phyloP scores from a whole-genome alignment of 2,329 filamentous ascomycete species.

The Berkeleyomyces rouxiae region DNA sequence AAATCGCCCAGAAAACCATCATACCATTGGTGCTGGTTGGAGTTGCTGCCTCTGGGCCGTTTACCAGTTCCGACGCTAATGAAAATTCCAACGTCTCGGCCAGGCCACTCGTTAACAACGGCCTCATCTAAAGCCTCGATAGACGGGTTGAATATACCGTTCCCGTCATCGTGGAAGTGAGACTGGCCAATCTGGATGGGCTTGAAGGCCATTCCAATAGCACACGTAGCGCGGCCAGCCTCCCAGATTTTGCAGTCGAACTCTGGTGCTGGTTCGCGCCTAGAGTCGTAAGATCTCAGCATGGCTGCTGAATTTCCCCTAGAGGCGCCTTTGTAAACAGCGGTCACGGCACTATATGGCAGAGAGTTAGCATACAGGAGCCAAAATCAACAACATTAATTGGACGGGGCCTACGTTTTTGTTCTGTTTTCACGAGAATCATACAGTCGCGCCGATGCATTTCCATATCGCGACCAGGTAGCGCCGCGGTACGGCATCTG shows the following conservation, averaged over 20 bases:
- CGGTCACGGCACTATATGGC: slow-evolving; percentile 64
- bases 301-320: slow-evolving; percentile 52
- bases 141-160: slow-evolving; percentile 80
- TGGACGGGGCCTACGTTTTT: slow-evolving; percentile 53
- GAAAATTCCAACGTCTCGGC: slow-evolving; percentile 80
- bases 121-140: slow-evolving; percentile 80
- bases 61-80: slow-evolving; percentile 90
- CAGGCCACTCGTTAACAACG: slow-evolving; percentile 84
- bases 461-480: slow-evolving; percentile 44
- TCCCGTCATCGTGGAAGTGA: slow-evolving; percentile 82
- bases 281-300: slow-evolving; percentile 85
- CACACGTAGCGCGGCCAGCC: slow-evolving; percentile 82
- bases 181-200: slow-evolving; percentile 88
- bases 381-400: neutral
- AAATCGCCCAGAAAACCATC: slow-evolving; percentile 87
- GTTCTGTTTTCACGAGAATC: slow-evolving; percentile 72
- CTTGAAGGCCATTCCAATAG: slow-evolving; percentile 87
- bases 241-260: slow-evolving; percentile 95
- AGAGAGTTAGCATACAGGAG: slow-evolving; percentile 12
- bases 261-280: slow-evolving; percentile 77
- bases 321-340: slow-evolving; percentile 70
- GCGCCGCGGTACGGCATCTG: slow-evolving; percentile 39
- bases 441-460: slow-evolving; percentile 76
- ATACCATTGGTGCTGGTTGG: slow-evolving; percentile 67
- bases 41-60: slow-evolving; percentile 47